Percentiles rank a stretch among this genome's conserved stretches.
These are phyloP conservation scores for Ganoderma resinaceum DNA, from an alignment of 1,284 basidiomycete genomes.

Conservation along the genomic window DNA sequence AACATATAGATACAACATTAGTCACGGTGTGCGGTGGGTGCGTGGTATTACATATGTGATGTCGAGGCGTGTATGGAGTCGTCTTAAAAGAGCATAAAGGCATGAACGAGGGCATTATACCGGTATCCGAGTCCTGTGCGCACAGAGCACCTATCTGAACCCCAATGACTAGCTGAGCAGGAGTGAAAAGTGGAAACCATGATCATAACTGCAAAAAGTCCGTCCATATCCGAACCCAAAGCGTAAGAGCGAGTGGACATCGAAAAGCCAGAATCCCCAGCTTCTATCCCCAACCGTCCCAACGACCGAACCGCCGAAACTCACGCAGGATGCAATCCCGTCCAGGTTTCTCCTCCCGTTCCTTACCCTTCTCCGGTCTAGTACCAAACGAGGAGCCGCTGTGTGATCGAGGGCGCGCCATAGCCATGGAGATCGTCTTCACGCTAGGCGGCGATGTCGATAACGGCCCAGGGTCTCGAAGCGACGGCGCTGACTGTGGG, in stretches of 20 bases:
- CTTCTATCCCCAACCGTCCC: slow-evolving; percentile 84
- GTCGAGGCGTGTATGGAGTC: slow-evolving; percentile 5
- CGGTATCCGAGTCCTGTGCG: slow-evolving; percentile 5
- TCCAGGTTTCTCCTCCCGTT: slow-evolving; percentile 63
- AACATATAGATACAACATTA: slow-evolving; percentile 29
- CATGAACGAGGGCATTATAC: slow-evolving; percentile 16
- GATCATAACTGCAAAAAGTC: background rate
- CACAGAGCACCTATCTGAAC: slow-evolving; percentile 26
- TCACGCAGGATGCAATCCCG: slow-evolving; percentile 75
- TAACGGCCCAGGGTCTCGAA: slow-evolving; percentile 24
- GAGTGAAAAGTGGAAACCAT: background rate
- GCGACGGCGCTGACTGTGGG: slow-evolving; percentile 23
- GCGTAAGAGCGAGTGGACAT: slow-evolving; percentile 11
- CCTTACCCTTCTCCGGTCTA: slow-evolving; percentile 66
- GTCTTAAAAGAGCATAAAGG: slow-evolving; percentile 19
- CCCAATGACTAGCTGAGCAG: background rate
- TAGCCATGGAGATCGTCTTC: slow-evolving; percentile 43
- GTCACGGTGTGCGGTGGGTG: slow-evolving; percentile 12
- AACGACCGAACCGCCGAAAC: slow-evolving; percentile 80
- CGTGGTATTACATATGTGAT: slow-evolving; percentile 27
- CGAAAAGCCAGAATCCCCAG: background rate
- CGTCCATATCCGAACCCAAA: background rate
- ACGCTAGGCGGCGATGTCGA: slow-evolving; percentile 51
- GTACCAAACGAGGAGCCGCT: slow-evolving; percentile 59
- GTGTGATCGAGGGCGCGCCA: slow-evolving; percentile 53